These are phyloP conservation scores for Poa annua DNA, from an alignment of 176 grass and related monocot genomes.

Conservation along the genomic window DNA sequence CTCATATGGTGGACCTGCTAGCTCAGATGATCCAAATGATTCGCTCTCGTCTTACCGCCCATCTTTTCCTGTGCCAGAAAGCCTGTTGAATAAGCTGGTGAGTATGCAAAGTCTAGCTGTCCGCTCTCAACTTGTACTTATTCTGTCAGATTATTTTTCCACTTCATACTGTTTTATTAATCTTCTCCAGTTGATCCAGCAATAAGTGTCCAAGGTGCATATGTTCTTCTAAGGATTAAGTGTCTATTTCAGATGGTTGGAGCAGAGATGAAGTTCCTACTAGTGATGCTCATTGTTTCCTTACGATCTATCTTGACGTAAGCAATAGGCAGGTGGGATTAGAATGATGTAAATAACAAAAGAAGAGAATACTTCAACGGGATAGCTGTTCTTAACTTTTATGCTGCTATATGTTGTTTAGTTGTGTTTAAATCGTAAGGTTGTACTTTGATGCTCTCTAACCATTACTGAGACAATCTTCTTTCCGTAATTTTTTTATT, in stretches of 20 bases:
- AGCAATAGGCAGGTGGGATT: conserved; percentile 95
- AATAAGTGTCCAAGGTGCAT: conserved; percentile 70
- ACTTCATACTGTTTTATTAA: conserved; percentile 62
- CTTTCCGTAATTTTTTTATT: conserved; percentile 26
- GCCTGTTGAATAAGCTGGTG: conserved; percentile 78
- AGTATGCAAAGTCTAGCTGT: conserved; percentile 47
- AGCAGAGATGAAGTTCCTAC: conserved; percentile 98
- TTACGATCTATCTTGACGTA: conserved; percentile 93
- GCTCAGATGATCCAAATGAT: conserved; percentile 49
- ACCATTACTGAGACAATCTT: conserved; percentile 47
- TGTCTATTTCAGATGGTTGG: conserved; percentile 96
- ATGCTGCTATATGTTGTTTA: conserved; percentile 22
- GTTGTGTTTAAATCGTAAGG: conserved; percentile 33
- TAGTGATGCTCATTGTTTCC: conserved; percentile 77
- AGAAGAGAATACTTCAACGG: conserved; percentile 48
- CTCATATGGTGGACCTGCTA: conserved; percentile 61
- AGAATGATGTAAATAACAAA: conserved; percentile 69
- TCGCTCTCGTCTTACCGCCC: conserved; percentile 53
- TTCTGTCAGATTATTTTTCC: conserved; percentile 54
- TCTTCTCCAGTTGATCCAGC: conserved; percentile 77
- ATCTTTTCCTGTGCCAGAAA: conserved; percentile 83
- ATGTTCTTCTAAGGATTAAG: conserved; percentile 86
- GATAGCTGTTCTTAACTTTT: conserved; percentile 45
- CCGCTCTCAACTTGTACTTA: conserved; percentile 34
- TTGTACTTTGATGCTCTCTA: conserved; percentile 37